Evolutionary conservation across 805 yeast species (phyloP), one percentile per base, ranked within the genome.

Genomic region (Ogataea thermomethanolica): DNA sequence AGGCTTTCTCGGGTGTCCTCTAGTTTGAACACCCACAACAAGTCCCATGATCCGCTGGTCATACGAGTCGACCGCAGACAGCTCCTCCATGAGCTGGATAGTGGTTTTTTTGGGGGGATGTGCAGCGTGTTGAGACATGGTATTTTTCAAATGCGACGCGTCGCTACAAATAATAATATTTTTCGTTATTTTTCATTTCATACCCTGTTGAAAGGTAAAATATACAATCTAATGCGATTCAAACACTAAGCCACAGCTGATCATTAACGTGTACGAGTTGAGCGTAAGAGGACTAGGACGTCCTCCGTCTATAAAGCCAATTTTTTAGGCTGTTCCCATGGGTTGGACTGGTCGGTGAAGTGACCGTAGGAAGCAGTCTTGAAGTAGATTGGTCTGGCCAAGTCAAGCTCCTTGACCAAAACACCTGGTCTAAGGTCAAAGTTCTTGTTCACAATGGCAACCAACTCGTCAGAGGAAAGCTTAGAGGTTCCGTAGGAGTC

Each of bases 381-480:
- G 77, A 88, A 81, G 80, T 93, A 93, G 72, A 93, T 93, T 71
- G 99, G 99, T 76, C 96, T 88, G 53, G 99, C 99, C 66, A 93
- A 81, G 68, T 93, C 93, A 64, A 93, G 81, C 70, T 90, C 96
- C 70, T 74, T 87, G 66, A 93, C 99, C 70, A 93, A 81, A 59
- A 85, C 93, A 87, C 99, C 99, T 51, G 99, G 99, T 81, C 99
- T 91, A 67, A 93, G 79, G 73, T 93, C 98, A 64, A 93, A 93
- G 85, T 93, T 93, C 73, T 85, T 81, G 68, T 79, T 76, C 73
- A 93, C 84, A 67, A 93, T 88, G 51, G 73, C 85, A 51, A 91
- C 97, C 64, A 93, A 81, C 76, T 93, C 91, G 41, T 78, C 86
- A 53, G 93, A 84, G 43, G 91, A 66, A 77, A 83, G 77, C 70